Evolutionary conservation across 805 yeast species (phyloP), one percentile per base, ranked within the genome.

Genomic region (Candida golubevii): DNA sequence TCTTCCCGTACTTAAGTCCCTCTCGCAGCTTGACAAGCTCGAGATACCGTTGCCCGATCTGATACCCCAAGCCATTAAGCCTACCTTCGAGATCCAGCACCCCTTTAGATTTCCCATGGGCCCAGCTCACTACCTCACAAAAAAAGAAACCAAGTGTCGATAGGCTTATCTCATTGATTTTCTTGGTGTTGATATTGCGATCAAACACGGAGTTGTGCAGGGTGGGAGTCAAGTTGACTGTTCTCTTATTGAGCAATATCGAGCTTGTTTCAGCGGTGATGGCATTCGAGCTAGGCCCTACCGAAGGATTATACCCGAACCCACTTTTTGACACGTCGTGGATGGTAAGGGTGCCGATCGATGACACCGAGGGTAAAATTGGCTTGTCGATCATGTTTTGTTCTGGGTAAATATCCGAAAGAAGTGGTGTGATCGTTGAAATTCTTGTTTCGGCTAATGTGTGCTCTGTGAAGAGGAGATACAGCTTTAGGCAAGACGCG

Each of bases 1-100:
- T 75, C 55, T 81, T 83, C 15, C 84, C 80, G 26, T 75, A 67
- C 53, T 62, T 75, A 41, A 62, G 56, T 30, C 89, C 87, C 43
- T 82, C 88, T 46, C 95, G 69, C 36, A 84, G 67, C 31, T 85
- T 80, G 7, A 79, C 70, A 49, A 88, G 68, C 58, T 88, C 96
- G 30, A 87, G 63, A 50, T 77, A 72, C 49, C 87, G 77, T 44
- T 79, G 77, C 2, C 96, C 96, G 33, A 88, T 77, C 33, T 80
- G 80, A 59, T 87, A 86, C 0, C 96, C 96, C 35, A 85, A 65
- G 9, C 81, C 78, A 59, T 84, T 87, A 39, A 88, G 71, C 42
- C 82, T 66, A 29, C 60, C 62, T 45, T 71, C 77, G 33, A 71
- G 59, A 53, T 87, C 90, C 46, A 78, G 81, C 27, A 88, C 73